Percentiles rank a stretch among this genome's conserved stretches.
phyloP scores from a whole-genome alignment of 2,329 filamentous ascomycete species.

The Calycina herbarum region DNA sequence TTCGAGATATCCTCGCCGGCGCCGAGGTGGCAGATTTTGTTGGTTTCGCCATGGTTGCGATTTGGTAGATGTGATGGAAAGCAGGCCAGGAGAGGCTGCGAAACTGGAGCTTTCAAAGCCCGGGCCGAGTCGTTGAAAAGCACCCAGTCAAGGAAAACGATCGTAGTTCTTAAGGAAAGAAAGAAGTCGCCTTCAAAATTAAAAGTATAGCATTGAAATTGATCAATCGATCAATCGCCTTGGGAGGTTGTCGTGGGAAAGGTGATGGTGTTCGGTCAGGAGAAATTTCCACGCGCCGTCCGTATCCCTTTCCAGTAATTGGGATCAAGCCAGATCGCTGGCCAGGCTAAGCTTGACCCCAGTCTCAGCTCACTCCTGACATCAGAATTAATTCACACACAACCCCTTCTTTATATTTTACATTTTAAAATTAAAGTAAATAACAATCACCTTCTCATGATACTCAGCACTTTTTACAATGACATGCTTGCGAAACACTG shows the following conservation, averaged over 20 bases:
- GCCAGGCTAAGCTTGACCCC: conserved; percentile 12
- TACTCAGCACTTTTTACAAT: not conserved
- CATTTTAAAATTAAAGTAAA: not conserved
- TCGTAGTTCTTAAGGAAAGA: conserved; percentile 27
- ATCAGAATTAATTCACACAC: not conserved
- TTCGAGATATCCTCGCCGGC: conserved; percentile 22
- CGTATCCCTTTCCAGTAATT: conserved; percentile 26
- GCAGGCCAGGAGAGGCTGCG: conserved; percentile 19
- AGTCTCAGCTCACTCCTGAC: conserved; percentile 6
- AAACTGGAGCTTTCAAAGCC: conserved; percentile 25
- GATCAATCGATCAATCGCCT: conserved; percentile 22
- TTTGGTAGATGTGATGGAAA: conserved; percentile 11
- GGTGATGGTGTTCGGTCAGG: conserved; percentile 14
- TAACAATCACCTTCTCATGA: not conserved
- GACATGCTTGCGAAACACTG: conserved; percentile 8
- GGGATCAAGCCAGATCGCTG: conserved; percentile 29
- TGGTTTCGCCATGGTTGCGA: conserved; percentile 32
- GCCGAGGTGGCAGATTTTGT: conserved; percentile 25
- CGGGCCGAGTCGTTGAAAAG: conserved; percentile 20
- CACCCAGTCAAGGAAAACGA: conserved; percentile 16
- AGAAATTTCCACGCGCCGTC: conserved; percentile 17
- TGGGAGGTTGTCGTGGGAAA: not conserved
- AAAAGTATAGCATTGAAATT: conserved; percentile 33
- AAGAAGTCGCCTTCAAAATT: conserved; percentile 29
- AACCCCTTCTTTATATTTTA: not conserved